phyloP scores from a whole-genome alignment of 164 flowering plant species.

The Liriodendron chinense region DNA sequence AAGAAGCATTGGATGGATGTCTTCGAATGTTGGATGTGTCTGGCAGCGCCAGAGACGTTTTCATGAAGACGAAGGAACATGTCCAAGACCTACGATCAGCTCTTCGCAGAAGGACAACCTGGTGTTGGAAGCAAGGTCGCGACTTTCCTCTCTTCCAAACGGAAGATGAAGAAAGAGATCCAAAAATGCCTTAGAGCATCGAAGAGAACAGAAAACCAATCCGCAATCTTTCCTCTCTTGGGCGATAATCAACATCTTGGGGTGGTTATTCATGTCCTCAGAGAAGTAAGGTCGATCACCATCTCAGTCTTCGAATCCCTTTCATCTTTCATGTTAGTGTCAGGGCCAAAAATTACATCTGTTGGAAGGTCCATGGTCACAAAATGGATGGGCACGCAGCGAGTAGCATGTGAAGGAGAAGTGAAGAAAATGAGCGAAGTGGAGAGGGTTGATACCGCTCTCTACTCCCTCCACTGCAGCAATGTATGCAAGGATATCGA shows the following conservation, averaged over 20 bases:
- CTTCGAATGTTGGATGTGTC: slow-evolving; percentile 38
- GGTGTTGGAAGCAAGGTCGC: neutral
- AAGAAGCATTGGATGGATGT: slow-evolving; percentile 30
- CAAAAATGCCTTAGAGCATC: slow-evolving; percentile 24
- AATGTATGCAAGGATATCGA: slow-evolving; percentile 15
- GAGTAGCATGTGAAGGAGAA: slow-evolving; percentile 11
- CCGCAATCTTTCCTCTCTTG: neutral
- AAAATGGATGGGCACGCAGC: slow-evolving; percentile 11
- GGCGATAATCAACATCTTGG: slow-evolving; percentile 2
- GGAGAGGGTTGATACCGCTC: slow-evolving; percentile 33
- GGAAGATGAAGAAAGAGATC: slow-evolving; percentile 28
- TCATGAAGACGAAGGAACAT: slow-evolving; percentile 28
- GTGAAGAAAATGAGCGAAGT: slow-evolving; percentile 27
- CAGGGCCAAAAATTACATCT: slow-evolving; percentile 26
- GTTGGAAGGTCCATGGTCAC: slow-evolving; percentile 26
- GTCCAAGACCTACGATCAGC: slow-evolving; percentile 22
- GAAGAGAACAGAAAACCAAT: slow-evolving; percentile 18
- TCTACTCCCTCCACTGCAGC: slow-evolving; percentile 7
- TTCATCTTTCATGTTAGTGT: slow-evolving; percentile 24
- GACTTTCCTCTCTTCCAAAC: slow-evolving; percentile 25
- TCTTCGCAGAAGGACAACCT: slow-evolving; percentile 30
- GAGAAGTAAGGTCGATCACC: slow-evolving; percentile 31
- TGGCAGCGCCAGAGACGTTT: slow-evolving; percentile 20
- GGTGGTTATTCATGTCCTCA: slow-evolving; percentile 23
- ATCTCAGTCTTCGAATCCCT: slow-evolving; percentile 31